Conservation (phyloP, 306 rosid genomes). For the Cicer bijugum region DNA sequence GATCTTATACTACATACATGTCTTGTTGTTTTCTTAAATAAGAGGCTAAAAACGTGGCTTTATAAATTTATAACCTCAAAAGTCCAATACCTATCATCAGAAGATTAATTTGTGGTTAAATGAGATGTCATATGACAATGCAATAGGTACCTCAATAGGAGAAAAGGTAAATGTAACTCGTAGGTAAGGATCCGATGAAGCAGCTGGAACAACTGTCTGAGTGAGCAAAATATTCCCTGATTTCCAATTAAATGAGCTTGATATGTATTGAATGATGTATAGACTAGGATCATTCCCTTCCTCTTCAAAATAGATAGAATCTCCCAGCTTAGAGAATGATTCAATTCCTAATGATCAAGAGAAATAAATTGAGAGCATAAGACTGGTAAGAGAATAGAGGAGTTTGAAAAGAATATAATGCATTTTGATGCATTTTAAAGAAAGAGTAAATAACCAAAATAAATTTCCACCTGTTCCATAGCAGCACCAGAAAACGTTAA, state of each 20-base stretch:
- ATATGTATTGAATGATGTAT: slow-evolving; percentile 76
- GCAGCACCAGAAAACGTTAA: slow-evolving; percentile 83
- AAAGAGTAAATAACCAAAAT: not conserved
- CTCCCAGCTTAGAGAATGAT: slow-evolving; percentile 89
- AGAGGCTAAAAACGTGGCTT: not conserved
- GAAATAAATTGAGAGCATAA: slow-evolving; percentile 3
- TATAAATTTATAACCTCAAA: not conserved
- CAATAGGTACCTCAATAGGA: slow-evolving; percentile 49
- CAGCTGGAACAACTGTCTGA: slow-evolving; percentile 62
- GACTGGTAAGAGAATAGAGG: not conserved
- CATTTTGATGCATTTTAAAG: not conserved
- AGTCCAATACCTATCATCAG: not conserved
- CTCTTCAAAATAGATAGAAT: slow-evolving; percentile 92
- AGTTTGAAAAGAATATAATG: slow-evolving; percentile 26
- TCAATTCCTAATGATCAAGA: slow-evolving; percentile 62
- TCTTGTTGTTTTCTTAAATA: slow-evolving; percentile 1
- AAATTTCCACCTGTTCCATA: slow-evolving; percentile 77
- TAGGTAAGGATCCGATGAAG: slow-evolving; percentile 68
- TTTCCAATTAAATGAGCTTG: slow-evolving; percentile 81
- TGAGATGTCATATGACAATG: slow-evolving; percentile 30
- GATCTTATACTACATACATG: not conserved
- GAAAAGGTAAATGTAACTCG: slow-evolving; percentile 60
- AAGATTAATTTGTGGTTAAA: slow-evolving; percentile 1
- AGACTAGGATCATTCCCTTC: slow-evolving; percentile 58
- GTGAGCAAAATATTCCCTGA: slow-evolving; percentile 56